phyloP scores from a whole-genome alignment of 371 early-diverging fungal species.

The Mortierella sp. region DNA sequence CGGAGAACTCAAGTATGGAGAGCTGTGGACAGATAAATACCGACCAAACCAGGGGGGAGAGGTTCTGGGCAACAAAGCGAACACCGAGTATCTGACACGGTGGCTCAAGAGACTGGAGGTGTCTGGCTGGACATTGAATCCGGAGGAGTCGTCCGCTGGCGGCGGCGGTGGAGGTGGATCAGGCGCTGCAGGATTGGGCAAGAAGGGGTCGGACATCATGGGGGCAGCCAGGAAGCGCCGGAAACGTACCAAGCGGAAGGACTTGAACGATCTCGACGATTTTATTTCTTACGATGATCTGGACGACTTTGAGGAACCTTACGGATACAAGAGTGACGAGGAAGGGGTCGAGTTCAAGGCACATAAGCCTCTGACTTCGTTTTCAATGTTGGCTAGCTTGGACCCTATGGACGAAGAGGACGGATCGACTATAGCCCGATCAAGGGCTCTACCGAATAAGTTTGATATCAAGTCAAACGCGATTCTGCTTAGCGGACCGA shows the following conservation, averaged over 20 bases:
- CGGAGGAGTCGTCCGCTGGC: slow-evolving; percentile 33
- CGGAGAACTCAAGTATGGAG: slow-evolving; percentile 35
- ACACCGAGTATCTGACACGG: slow-evolving; percentile 52
- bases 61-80: slow-evolving; percentile 39
- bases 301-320: slow-evolving; percentile 45
- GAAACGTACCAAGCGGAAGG: slow-evolving; percentile 38
- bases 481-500: slow-evolving; percentile 77
- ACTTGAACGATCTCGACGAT: slow-evolving; percentile 37
- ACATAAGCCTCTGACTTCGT: slow-evolving; percentile 28
- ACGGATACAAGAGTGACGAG: slow-evolving; percentile 41
- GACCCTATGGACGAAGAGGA: background rate
- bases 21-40: slow-evolving; percentile 55
- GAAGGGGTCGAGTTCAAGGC: slow-evolving; percentile 29
- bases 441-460: slow-evolving; percentile 27
- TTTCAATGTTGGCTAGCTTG: slow-evolving; percentile 23
- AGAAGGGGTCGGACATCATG: slow-evolving; percentile 27
- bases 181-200: background rate
- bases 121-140: slow-evolving; percentile 54
- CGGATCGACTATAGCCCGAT: background rate
- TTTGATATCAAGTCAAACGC: slow-evolving; percentile 66
- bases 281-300: slow-evolving; percentile 44
- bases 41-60: slow-evolving; percentile 38
- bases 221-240: slow-evolving; percentile 37
- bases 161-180: background rate
- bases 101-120: slow-evolving; percentile 55